A percentile compares a stretch with the other conserved stretches of the same genome.
These are phyloP conservation scores for Mycena chlorophos DNA, from an alignment of 768 basidiomycete genomes.

Conservation along the genomic window DNA sequence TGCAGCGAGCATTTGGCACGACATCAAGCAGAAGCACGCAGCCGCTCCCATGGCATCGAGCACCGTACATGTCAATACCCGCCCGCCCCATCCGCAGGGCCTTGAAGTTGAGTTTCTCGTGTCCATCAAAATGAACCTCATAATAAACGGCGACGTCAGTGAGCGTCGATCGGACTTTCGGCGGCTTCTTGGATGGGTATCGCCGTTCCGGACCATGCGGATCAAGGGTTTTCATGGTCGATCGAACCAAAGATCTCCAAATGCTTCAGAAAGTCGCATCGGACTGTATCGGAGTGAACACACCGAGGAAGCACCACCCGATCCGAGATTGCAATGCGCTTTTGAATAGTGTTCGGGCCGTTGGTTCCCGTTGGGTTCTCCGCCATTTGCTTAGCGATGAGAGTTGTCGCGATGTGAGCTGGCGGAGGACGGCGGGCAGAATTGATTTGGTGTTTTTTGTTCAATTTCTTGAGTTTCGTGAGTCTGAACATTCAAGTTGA, in stretches of 20 bases:
- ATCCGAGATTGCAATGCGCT: neutral
- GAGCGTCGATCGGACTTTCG: neutral
- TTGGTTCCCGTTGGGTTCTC: slow-evolving; percentile 6
- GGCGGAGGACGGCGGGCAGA: slow-evolving; percentile 1
- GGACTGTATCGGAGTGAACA: neutral
- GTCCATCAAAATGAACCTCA: slow-evolving; percentile 27
- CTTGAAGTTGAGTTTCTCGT: slow-evolving; percentile 28
- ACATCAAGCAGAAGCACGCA: slow-evolving; percentile 15
- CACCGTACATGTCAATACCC: slow-evolving; percentile 25
- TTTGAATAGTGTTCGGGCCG: slow-evolving; percentile 3
- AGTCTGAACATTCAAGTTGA: neutral
- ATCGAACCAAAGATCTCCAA: neutral
- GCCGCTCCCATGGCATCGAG: slow-evolving; percentile 22
- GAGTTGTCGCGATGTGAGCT: neutral
- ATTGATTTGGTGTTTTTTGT: neutral
- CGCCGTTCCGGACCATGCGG: neutral
- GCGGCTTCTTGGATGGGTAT: slow-evolving; percentile 1
- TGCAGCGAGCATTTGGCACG: slow-evolving; percentile 22
- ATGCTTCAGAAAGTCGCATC: neutral
- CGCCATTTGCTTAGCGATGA: slow-evolving; percentile 4
- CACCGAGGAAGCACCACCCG: slow-evolving; percentile 2
- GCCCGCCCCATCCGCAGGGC: slow-evolving; percentile 26
- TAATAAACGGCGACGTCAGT: slow-evolving; percentile 9
- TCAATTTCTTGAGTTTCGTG: slow-evolving; percentile 5
- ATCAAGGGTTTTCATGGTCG: slow-evolving; percentile 1